Conservation (phyloP, 2,329 filamentous ascomycete species). For the Thelonectria olida region DNA sequence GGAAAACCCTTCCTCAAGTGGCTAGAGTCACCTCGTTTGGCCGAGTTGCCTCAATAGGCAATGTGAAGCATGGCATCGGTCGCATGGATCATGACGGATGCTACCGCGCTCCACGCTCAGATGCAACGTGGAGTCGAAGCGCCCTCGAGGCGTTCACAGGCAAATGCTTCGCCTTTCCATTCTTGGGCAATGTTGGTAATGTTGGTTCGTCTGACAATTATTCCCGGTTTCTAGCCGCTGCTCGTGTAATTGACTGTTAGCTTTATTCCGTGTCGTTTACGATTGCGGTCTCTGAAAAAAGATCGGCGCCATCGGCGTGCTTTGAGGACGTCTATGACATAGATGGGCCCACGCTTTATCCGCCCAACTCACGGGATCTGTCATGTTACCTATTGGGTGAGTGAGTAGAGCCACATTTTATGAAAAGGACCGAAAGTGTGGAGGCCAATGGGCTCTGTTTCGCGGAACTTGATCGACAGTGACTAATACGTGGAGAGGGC, state of each 20-base stretch:
- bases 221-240: not conserved
- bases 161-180: not conserved
- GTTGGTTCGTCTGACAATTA: not conserved
- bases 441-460: not conserved
- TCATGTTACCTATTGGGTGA: not conserved
- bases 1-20: slow-evolving; percentile 2
- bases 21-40: slow-evolving; percentile 21
- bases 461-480: too few relatives aligned
- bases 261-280: not conserved
- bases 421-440: slow-evolving; percentile 8
- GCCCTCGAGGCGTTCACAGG: not conserved
- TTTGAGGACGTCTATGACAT: not conserved
- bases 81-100: slow-evolving; percentile 13
- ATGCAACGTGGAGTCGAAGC: not conserved
- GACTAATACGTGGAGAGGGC: not conserved
- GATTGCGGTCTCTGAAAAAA: not conserved
- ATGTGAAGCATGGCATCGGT: slow-evolving; percentile 18
- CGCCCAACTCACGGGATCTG: slow-evolving; percentile 6
- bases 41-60: slow-evolving; percentile 20
- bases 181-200: not conserved
- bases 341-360: not conserved
- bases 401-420: slow-evolving; percentile 3
- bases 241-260: not conserved
- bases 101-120: not conserved
- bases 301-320: not conserved